Conservation (phyloP, 2,329 filamentous ascomycete genomes). For the Fusarium sp. region DNA sequence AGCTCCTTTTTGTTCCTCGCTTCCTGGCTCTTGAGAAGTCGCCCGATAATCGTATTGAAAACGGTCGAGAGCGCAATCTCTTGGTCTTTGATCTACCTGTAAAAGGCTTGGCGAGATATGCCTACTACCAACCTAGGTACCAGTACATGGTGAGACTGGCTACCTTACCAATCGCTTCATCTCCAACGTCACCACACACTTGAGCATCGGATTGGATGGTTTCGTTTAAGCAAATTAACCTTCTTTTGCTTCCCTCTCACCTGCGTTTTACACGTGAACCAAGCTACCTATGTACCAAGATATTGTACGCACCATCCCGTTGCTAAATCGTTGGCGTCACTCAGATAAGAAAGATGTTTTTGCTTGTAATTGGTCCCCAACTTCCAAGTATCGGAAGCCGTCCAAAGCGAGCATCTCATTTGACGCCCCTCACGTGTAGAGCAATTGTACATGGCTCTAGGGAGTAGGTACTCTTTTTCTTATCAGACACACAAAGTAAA, state of each 20-base stretch:
- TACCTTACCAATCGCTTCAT: background rate
- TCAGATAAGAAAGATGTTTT: conserved; percentile 6
- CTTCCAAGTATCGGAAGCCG: background rate
- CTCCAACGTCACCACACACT: background rate
- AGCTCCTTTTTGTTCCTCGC: background rate
- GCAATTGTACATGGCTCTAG: background rate
- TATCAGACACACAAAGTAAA: conserved; percentile 14
- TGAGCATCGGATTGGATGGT: background rate
- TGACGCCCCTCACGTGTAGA: conserved; percentile 12
- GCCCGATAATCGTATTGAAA: background rate
- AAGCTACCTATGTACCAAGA: background rate
- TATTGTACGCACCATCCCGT: conserved; percentile 13
- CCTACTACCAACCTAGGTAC: background rate
- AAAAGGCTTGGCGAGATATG: conserved; percentile 22
- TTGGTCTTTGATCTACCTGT: conserved; percentile 5
- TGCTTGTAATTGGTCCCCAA: conserved; percentile 4
- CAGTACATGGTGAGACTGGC: background rate
- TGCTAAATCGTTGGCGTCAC: conserved; percentile 28
- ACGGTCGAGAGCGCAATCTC: background rate
- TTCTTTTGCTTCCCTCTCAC: background rate
- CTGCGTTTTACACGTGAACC: conserved; percentile 1
- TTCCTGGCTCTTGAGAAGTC: conserved; percentile 3
- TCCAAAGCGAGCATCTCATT: background rate
- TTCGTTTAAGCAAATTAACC: background rate
- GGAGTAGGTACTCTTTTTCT: background rate